A percentile compares a stretch with the other conserved stretches of the same genome.
These are phyloP conservation scores for Platismatia glauca DNA, from an alignment of 495 filamentous ascomycete genomes.

Conservation along the genomic window DNA sequence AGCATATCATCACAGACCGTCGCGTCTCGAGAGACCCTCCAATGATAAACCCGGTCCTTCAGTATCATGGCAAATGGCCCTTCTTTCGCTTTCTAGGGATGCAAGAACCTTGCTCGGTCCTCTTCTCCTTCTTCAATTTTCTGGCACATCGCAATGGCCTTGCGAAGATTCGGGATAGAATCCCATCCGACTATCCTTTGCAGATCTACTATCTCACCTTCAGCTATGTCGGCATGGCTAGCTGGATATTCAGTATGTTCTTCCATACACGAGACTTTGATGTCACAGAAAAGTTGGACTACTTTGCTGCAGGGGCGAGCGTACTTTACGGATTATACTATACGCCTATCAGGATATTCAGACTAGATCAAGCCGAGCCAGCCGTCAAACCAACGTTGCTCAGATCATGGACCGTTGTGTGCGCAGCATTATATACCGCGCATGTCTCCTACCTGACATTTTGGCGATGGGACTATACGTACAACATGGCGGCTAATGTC, in stretches of 20 bases:
- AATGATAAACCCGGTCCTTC: slow-evolving; percentile 58
- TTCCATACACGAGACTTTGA: slow-evolving; percentile 86
- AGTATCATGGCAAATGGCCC: slow-evolving; percentile 99
- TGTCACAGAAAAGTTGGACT: slow-evolving; percentile 87
- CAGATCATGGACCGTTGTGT: slow-evolving; percentile 64
- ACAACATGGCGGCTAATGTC: slow-evolving; percentile 96
- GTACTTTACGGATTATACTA: slow-evolving; percentile 89
- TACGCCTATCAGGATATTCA: slow-evolving; percentile 67
- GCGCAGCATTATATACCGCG: slow-evolving; percentile 57
- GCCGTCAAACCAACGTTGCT: slow-evolving; percentile 49
- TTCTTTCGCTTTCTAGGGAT: slow-evolving; percentile 83
- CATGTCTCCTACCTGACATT: slow-evolving; percentile 81
- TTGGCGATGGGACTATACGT: slow-evolving; percentile 87
- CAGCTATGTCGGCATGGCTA: slow-evolving; percentile 69
- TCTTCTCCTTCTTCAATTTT: slow-evolving; percentile 88
- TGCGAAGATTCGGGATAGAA: slow-evolving; percentile 52
- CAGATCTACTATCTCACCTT: slow-evolving; percentile 72
- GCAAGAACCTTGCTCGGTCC: slow-evolving; percentile 87
- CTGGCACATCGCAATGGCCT: slow-evolving; percentile 79
- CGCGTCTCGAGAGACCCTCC: slow-evolving; percentile 58
- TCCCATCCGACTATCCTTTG: slow-evolving; percentile 66
- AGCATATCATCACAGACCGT: slow-evolving; percentile 77
- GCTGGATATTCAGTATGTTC: slow-evolving; percentile 80
- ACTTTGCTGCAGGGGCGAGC: slow-evolving; percentile 85
- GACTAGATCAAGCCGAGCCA: slow-evolving; percentile 58